phyloP scores from a whole-genome alignment of 768 basidiomycete species.

The Trametopsis cervina region DNA sequence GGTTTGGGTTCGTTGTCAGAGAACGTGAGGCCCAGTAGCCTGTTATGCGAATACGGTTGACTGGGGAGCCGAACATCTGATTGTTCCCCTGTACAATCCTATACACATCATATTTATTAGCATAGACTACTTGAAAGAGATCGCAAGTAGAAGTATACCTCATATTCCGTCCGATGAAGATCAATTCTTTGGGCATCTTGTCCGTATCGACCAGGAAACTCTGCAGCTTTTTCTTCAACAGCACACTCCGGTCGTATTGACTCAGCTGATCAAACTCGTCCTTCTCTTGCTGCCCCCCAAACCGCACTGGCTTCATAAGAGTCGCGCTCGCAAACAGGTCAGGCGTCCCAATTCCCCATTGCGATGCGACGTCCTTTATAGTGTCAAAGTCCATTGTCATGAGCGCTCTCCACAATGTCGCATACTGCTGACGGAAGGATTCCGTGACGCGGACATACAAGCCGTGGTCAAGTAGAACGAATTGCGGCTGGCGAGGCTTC shows the following conservation, averaged over 20 bases:
- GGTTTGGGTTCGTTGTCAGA: constrained; percentile 37
- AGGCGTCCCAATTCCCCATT: constrained; percentile 67
- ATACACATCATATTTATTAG: too few relatives aligned
- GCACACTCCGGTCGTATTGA: constrained; percentile 62
- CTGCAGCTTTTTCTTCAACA: constrained; percentile 61
- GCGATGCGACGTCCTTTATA: constrained; percentile 42
- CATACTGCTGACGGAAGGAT: constrained; percentile 69
- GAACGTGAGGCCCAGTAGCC: constrained; percentile 77
- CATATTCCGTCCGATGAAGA: constrained; percentile 76
- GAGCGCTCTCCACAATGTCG: constrained; percentile 66
- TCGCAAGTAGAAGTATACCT: constrained; percentile 40
- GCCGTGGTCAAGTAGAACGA: constrained; percentile 90
- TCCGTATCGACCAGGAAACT: constrained; percentile 68
- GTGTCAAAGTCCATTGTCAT: constrained; percentile 47
- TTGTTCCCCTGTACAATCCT: constrained; percentile 53
- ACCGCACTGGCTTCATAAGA: constrained; percentile 53
- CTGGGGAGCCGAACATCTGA: constrained; percentile 76
- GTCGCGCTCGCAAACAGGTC: constrained; percentile 72
- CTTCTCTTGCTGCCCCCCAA: constrained; percentile 23
- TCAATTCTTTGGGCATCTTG: constrained; percentile 68
- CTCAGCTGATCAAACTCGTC: constrained; percentile 30
- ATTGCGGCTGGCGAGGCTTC: constrained; percentile 40
- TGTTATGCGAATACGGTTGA: constrained; percentile 86
- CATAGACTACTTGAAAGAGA: too few relatives aligned
- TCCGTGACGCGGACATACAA: constrained; percentile 72